Percentiles rank a stretch among this genome's conserved stretches.
phyloP scores from a whole-genome alignment of 2,329 filamentous ascomycete species.

The Phaeosphaeriaceae sp. region DNA sequence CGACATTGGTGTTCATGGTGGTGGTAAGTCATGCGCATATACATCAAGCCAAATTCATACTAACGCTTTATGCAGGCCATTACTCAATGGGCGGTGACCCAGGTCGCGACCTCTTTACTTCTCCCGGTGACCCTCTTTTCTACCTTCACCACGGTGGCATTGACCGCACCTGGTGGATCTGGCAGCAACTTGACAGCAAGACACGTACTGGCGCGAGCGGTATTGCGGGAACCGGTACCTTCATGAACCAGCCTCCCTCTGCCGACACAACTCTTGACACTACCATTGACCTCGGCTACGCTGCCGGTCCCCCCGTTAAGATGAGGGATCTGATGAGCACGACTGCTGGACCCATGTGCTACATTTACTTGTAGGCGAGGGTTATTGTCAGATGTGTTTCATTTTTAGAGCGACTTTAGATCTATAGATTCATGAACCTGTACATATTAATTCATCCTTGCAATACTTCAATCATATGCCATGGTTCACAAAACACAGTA shows the following conservation, averaged over 20 bases:
- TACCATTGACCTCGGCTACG: constrained; percentile 49
- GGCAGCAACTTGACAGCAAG: constrained; percentile 49
- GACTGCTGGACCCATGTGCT: constrained; percentile 43
- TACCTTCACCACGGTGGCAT: constrained; percentile 56
- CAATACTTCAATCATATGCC: not conserved
- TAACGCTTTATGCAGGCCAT: constrained; percentile 52
- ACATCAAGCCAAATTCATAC: constrained; percentile 27
- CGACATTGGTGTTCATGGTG: constrained; percentile 40
- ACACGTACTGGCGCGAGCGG: constrained; percentile 36
- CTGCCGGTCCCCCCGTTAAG: constrained; percentile 27
- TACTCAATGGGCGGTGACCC: constrained; percentile 56
- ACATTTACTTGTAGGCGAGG: constrained; percentile 35
- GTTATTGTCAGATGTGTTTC: not conserved
- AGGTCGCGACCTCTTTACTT: constrained; percentile 33
- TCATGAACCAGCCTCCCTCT: constrained; percentile 53
- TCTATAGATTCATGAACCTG: not conserved
- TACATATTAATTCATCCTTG: not conserved
- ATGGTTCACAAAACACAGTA: not conserved
- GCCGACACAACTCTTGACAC: constrained; percentile 56
- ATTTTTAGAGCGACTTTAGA: not conserved
- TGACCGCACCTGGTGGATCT: constrained; percentile 54
- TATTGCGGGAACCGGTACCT: constrained; percentile 55
- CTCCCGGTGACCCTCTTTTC: constrained; percentile 49
- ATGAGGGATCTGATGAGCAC: constrained; percentile 42
- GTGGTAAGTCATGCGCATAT: constrained; percentile 32